phyloP scores from a whole-genome alignment of 176 grass and related monocot species.

The Areca catechu region DNA sequence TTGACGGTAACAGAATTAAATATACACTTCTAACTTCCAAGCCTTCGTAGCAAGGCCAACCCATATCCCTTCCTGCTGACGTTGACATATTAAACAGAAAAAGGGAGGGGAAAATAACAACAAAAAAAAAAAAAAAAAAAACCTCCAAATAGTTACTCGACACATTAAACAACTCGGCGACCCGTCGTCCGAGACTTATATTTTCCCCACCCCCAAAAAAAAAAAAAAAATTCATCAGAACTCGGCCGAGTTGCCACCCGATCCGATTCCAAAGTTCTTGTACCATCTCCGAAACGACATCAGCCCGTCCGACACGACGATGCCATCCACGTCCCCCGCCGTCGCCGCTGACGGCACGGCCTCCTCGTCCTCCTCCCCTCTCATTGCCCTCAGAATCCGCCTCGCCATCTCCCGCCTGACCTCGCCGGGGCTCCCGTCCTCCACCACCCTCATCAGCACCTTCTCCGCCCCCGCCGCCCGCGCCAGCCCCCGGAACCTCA shows the following conservation, averaged over 20 bases:
- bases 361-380: slow-evolving; percentile 29
- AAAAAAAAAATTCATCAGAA: slow-evolving; percentile 31
- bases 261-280: slow-evolving; percentile 25
- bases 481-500: slow-evolving; percentile 65
- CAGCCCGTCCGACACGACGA: slow-evolving; percentile 67
- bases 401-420: slow-evolving; percentile 68
- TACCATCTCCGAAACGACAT: slow-evolving; percentile 58
- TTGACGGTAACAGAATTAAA: too few species aligned
- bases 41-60: too few species aligned
- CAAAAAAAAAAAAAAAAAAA: slow-evolving; percentile 19
- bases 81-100: too few species aligned
- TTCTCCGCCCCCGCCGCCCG: slow-evolving; percentile 43
- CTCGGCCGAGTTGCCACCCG: slow-evolving; percentile 39
- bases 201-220: too few species aligned
- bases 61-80: background rate
- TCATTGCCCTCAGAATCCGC: slow-evolving; percentile 57
- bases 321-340: slow-evolving; percentile 36
- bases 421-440: slow-evolving; percentile 18
- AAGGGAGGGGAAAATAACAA: too few species aligned
- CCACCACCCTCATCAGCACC: slow-evolving; percentile 48
- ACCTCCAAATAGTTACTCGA: background rate
- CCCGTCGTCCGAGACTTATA: background rate
- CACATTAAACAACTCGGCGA: too few species aligned
- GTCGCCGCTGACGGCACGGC: background rate
- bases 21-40: too few species aligned